phyloP scores from a whole-genome alignment of 306 rosid species.

The Albizia julibrissin region DNA sequence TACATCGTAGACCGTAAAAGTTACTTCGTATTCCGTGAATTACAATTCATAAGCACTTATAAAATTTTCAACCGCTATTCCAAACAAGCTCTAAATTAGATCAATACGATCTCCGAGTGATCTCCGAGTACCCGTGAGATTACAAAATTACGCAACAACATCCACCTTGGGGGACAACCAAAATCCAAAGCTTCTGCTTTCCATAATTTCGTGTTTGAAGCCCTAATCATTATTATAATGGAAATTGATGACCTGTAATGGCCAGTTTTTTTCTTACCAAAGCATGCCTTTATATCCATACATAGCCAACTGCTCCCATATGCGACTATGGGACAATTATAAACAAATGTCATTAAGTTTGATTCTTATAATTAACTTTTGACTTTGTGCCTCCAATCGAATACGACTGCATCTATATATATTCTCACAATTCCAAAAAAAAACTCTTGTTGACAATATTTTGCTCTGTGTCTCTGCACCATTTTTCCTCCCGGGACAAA shows the following conservation, averaged over 20 bases:
- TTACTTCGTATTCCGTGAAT: too few species aligned
- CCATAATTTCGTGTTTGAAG: neutral
- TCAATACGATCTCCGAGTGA: neutral
- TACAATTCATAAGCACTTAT: too few species aligned
- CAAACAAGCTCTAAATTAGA: too few species aligned
- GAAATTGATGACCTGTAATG: neutral
- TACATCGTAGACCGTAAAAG: too few species aligned
- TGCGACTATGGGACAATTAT: neutral
- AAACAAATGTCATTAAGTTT: neutral
- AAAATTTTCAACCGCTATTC: too few species aligned
- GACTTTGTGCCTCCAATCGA: constrained; percentile 2
- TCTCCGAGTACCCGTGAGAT: neutral
- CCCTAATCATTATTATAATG: neutral
- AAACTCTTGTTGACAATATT: neutral
- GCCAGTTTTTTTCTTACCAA: neutral
- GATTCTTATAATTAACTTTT: constrained; percentile 14
- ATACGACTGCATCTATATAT: neutral
- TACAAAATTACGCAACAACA: neutral
- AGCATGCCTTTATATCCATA: neutral
- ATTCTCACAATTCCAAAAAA: neutral
- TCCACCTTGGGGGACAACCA: constrained; percentile 14
- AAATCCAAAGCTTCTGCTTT: constrained; percentile 9
- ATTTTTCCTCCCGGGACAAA: neutral
- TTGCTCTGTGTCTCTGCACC: neutral
- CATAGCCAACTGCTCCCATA: constrained; percentile 17